These are phyloP conservation scores for Colletotrichum limetticola DNA, from an alignment of 2,329 filamentous ascomycete genomes.

Conservation along the genomic window DNA sequence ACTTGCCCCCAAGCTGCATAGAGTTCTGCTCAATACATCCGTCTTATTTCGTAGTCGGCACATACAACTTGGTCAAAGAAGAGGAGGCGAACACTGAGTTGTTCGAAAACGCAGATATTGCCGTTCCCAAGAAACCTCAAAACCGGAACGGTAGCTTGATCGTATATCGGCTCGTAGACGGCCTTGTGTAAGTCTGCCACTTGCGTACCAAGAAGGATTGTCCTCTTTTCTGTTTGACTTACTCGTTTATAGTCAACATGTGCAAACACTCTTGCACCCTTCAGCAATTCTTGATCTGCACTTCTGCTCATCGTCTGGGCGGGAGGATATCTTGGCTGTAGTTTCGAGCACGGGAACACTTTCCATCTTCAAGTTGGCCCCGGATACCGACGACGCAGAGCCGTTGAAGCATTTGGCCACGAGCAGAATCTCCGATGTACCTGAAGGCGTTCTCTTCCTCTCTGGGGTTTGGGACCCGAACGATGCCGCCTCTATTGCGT, in stretches of 20 bases:
- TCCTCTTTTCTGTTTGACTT: background rate
- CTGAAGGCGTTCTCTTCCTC: constrained; percentile 72
- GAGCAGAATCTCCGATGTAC: constrained; percentile 60
- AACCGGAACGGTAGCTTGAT: constrained; percentile 79
- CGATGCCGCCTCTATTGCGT: constrained; percentile 65
- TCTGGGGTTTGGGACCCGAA: constrained; percentile 79
- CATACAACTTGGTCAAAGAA: constrained; percentile 78
- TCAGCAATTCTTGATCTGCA: constrained; percentile 88
- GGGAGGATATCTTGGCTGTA: constrained; percentile 70
- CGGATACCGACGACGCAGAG: constrained; percentile 43
- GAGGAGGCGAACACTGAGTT: constrained; percentile 28
- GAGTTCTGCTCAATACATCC: constrained; percentile 74
- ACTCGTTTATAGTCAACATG: constrained; percentile 53
- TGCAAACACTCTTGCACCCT: constrained; percentile 71
- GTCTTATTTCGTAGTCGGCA: constrained; percentile 81
- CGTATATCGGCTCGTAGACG: constrained; percentile 67
- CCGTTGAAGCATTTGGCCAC: constrained; percentile 54
- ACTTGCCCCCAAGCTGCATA: constrained; percentile 81
- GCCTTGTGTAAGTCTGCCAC: constrained; percentile 63
- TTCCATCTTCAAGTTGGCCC: constrained; percentile 69
- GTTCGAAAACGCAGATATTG: background rate
- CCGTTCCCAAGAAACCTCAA: constrained; percentile 57
- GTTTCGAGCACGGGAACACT: constrained; percentile 82
- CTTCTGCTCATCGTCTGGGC: constrained; percentile 69
- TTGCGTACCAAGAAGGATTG: background rate